Conservation (phyloP, 2,329 filamentous ascomycete species). For the Sclerotinia minor region DNA sequence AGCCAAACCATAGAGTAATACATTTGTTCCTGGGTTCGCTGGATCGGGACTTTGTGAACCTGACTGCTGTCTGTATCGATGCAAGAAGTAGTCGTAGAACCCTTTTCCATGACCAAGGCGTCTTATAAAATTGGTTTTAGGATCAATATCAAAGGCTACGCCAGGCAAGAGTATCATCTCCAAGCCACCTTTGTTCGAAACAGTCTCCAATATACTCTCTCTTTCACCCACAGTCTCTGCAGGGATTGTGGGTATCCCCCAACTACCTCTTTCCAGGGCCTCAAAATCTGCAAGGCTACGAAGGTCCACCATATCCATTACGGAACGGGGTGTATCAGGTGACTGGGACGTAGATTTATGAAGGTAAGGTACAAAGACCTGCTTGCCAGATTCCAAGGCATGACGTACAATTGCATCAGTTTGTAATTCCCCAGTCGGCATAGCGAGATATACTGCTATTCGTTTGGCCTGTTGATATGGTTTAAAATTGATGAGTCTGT, state of each 20-base stretch:
- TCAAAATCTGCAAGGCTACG: slow-evolving; percentile 74
- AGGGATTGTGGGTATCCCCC: slow-evolving; percentile 90
- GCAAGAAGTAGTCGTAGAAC: slow-evolving; percentile 93
- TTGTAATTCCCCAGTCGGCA: slow-evolving; percentile 84
- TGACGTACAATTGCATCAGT: slow-evolving; percentile 80
- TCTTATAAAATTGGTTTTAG: slow-evolving; percentile 56
- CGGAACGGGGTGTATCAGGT: slow-evolving; percentile 53
- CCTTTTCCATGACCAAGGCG: slow-evolving; percentile 92
- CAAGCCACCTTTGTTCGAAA: slow-evolving; percentile 53
- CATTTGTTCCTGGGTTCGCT: slow-evolving; percentile 59
- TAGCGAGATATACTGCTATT: slow-evolving; percentile 88
- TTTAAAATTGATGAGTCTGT: slow-evolving; percentile 63
- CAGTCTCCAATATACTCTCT: slow-evolving; percentile 70
- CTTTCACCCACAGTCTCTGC: slow-evolving; percentile 63
- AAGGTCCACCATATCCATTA: slow-evolving; percentile 96
- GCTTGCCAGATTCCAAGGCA: slow-evolving; percentile 74
- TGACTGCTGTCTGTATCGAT: slow-evolving; percentile 59
- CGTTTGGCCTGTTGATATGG: slow-evolving; percentile 74
- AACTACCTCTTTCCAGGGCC: slow-evolving; percentile 72
- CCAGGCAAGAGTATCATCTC: slow-evolving; percentile 91
- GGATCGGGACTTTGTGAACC: slow-evolving; percentile 38
- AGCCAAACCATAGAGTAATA: slow-evolving; percentile 71
- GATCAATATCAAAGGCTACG: slow-evolving; percentile 78
- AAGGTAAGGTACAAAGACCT: slow-evolving; percentile 89
- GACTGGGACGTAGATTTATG: slow-evolving; percentile 55